Conservation (phyloP, 2,329 filamentous ascomycete genomes). For the Talaromyces sp. region DNA sequence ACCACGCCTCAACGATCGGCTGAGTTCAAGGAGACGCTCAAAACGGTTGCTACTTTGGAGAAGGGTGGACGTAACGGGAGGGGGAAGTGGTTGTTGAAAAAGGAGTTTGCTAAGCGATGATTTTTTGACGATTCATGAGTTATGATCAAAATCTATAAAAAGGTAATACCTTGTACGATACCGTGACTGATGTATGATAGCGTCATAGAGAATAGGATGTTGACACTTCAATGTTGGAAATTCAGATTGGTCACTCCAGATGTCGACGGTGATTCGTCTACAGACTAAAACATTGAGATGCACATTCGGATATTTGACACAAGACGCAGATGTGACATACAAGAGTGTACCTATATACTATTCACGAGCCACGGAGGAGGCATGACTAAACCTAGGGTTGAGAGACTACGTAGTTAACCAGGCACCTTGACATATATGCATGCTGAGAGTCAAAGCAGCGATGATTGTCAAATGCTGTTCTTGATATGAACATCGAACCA, state of each 20-base stretch:
- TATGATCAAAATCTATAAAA: not conserved
- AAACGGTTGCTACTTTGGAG: constrained; percentile 69
- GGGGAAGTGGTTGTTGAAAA: constrained; percentile 58
- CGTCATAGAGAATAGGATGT: not conserved
- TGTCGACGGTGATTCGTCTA: no score
- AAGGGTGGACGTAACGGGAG: constrained; percentile 47
- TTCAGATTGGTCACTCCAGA: no score
- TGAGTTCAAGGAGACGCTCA: constrained; percentile 78
- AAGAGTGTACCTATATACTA: no score
- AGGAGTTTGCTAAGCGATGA: constrained; percentile 45
- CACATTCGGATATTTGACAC: no score
- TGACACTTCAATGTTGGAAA: no score
- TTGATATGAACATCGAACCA: not conserved
- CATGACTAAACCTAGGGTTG: no score
- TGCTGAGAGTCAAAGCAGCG: no score
- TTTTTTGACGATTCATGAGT: not conserved
- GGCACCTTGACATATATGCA: no score
- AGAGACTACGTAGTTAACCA: no score
- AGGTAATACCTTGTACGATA: not conserved
- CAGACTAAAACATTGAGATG: no score
- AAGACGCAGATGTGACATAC: no score
- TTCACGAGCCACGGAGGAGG: no score
- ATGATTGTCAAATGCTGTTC: not conserved
- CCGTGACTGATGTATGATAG: constrained; percentile 1
- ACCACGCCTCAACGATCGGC: constrained; percentile 63